Evolutionary conservation across 2,329 filamentous ascomycete genomes (phyloP).

Genomic region (Neonectria neomacrospora): DNA sequence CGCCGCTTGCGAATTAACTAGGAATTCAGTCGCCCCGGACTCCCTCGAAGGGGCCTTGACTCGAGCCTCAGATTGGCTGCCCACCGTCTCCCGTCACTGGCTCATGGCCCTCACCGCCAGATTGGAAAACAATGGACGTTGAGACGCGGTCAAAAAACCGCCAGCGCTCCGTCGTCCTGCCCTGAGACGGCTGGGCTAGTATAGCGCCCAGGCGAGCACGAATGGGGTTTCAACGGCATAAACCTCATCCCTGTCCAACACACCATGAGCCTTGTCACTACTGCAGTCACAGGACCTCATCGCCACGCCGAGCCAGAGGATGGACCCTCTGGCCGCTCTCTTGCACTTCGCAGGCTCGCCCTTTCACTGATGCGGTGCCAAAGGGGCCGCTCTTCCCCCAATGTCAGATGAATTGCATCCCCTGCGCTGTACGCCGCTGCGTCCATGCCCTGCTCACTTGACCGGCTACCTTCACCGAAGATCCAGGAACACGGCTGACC

Average conservation of each 20-base stretch:
- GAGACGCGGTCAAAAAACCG: conserved; percentile 36
- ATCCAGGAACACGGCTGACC: conserved; percentile 42
- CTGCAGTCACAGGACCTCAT: conserved; percentile 46
- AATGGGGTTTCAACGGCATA: conserved; percentile 45
- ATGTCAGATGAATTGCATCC: conserved; percentile 32
- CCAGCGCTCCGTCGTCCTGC: conserved; percentile 34
- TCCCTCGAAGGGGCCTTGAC: conserved; percentile 36
- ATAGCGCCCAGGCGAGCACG: conserved; percentile 39
- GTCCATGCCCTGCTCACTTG: conserved; percentile 33
- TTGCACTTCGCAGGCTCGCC: conserved; percentile 10
- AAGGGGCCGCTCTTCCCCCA: conserved; percentile 19
- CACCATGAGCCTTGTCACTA: conserved; percentile 43
- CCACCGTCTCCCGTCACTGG: conserved; percentile 26
- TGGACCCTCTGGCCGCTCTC: conserved; percentile 28
- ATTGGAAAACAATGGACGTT: conserved; percentile 39
- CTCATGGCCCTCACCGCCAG: conserved; percentile 42
- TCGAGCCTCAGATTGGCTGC: conserved; percentile 34
- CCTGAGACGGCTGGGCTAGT: conserved; percentile 35
- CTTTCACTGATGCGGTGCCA: conserved; percentile 22
- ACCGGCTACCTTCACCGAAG: conserved; percentile 42
- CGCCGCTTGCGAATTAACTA: conserved; percentile 30
- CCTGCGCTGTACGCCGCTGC: conserved; percentile 27
- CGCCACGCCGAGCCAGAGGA: conserved; percentile 41
- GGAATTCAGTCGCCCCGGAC: conserved; percentile 22
- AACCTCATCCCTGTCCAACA: conserved; percentile 43